Percentiles rank a stretch among this genome's conserved stretches.
These are phyloP conservation scores for Pythium oligandrum DNA, from an alignment of 352 stramenopile genomes.

Conservation along the genomic window DNA sequence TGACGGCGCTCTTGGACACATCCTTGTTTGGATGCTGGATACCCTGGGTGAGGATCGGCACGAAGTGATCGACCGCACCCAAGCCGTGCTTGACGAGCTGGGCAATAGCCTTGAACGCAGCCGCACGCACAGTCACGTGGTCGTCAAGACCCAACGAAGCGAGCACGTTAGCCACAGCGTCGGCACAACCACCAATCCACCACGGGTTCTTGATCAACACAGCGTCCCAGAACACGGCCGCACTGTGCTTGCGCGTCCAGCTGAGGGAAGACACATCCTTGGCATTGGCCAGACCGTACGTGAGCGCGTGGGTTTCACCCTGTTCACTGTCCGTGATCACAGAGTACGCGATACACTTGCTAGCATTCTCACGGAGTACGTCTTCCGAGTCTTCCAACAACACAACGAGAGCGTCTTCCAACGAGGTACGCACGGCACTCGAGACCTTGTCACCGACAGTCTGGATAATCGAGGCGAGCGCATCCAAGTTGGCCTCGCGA, in stretches of 20 bases:
- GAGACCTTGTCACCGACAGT: constrained; percentile 73
- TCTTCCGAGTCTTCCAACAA: constrained; percentile 67
- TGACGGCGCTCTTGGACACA: constrained; percentile 60
- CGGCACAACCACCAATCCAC: constrained; percentile 25
- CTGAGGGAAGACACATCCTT: constrained; percentile 28
- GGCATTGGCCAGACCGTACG: constrained; percentile 42
- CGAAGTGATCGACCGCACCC: constrained; percentile 31
- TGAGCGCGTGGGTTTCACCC: constrained; percentile 28
- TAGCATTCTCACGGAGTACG: constrained; percentile 50
- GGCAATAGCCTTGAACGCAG: constrained; percentile 49
- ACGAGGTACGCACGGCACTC: constrained; percentile 25
- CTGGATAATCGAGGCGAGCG: constrained; percentile 58
- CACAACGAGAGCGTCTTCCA: constrained; percentile 65
- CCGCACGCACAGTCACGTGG: constrained; percentile 51
- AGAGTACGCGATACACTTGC: constrained; percentile 57
- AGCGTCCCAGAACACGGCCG: constrained; percentile 48
- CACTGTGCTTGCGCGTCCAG: constrained; percentile 63
- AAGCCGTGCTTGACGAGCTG: constrained; percentile 48
- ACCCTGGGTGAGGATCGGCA: constrained; percentile 53
- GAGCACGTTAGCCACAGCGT: constrained; percentile 28
- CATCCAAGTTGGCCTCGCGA: constrained; percentile 74
- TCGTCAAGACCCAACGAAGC: constrained; percentile 51
- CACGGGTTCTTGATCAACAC: constrained; percentile 42
- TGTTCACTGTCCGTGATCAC: constrained; percentile 44
- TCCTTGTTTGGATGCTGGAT: constrained; percentile 81